These are phyloP conservation scores for Colletotrichum incanum DNA, from an alignment of 2,329 filamentous ascomycete species.

Conservation along the genomic window DNA sequence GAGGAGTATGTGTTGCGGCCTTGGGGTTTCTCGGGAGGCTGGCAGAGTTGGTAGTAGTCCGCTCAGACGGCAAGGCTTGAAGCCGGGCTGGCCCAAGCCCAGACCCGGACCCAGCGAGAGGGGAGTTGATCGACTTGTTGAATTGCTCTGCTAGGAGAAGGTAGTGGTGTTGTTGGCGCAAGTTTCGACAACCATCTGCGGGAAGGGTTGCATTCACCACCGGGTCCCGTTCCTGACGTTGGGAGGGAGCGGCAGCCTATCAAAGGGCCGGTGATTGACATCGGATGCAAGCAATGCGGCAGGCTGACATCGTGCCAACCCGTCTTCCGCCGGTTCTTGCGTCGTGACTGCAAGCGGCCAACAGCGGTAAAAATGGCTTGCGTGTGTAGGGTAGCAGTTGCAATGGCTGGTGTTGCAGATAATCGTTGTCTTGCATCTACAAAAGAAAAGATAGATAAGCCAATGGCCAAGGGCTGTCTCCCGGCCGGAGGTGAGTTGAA, in stretches of 20 bases:
- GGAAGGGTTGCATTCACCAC: conserved; percentile 39
- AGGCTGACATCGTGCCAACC: conserved; percentile 33
- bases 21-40: conserved; percentile 3
- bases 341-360: conserved; percentile 22
- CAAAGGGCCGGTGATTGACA: conserved; percentile 21
- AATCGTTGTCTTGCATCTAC: conserved; percentile 25
- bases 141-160: conserved; percentile 17
- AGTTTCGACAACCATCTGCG: conserved; percentile 32
- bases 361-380: conserved; percentile 7
- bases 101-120: not conserved
- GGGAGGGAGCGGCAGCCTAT: conserved; percentile 33
- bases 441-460: conserved; percentile 19
- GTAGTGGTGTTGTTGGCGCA: conserved; percentile 22
- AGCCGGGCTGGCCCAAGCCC: conserved; percentile 10
- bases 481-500: conserved; percentile 10
- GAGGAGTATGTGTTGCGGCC: conserved; percentile 19
- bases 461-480: conserved; percentile 9
- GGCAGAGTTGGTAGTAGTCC: conserved; percentile 4
- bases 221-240: conserved; percentile 33
- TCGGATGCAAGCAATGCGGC: conserved; percentile 35
- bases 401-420: conserved; percentile 32
- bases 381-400: conserved; percentile 12
- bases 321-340: conserved; percentile 38
- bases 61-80: conserved; percentile 31
- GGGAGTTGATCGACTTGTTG: conserved; percentile 35